Conservation (phyloP, 805 yeast species). For the Debaryomyces prosopidis region DNA sequence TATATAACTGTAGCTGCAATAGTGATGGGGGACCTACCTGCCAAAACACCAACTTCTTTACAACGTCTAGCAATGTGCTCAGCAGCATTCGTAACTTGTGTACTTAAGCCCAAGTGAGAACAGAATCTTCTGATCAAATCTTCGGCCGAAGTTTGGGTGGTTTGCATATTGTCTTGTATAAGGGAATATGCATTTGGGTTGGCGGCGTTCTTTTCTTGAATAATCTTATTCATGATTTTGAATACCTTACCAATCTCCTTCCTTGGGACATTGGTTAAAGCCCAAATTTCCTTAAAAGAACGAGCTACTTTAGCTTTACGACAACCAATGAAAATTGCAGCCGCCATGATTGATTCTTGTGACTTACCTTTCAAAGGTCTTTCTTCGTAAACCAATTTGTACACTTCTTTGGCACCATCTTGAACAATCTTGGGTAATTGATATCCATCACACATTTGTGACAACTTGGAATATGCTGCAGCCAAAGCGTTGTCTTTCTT, state of each 20-base stretch:
- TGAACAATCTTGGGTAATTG: slow-evolving; percentile 93
- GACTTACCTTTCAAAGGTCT: slow-evolving; percentile 84
- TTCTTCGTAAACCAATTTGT: slow-evolving; percentile 86
- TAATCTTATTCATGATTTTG: slow-evolving; percentile 68
- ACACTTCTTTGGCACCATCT: slow-evolving; percentile 97
- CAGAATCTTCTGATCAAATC: slow-evolving; percentile 95
- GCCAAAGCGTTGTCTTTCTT: slow-evolving; percentile 84
- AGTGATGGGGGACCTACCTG: slow-evolving; percentile 95
- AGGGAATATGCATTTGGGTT: slow-evolving; percentile 41
- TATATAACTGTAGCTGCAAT: slow-evolving; percentile 97
- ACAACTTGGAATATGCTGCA: slow-evolving; percentile 84
- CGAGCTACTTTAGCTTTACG: slow-evolving; percentile 92
- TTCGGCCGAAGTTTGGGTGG: slow-evolving; percentile 89
- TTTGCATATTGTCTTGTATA: slow-evolving; percentile 52
- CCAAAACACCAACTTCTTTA: slow-evolving; percentile 88
- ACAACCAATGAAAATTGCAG: slow-evolving; percentile 92
- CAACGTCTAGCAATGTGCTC: slow-evolving; percentile 89
- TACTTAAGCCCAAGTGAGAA: slow-evolving; percentile 85
- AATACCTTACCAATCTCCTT: slow-evolving; percentile 93
- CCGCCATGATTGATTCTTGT: slow-evolving; percentile 94
- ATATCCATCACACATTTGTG: slow-evolving; percentile 96
- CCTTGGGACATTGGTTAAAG: slow-evolving; percentile 87
- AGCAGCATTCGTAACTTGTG: slow-evolving; percentile 87
- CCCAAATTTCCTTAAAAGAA: slow-evolving; percentile 94
- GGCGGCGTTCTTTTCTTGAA: slow-evolving; percentile 56